Evolutionary conservation across 352 stramenopile species (phyloP), one percentile per base, ranked within the genome.

Genomic region (Phytopythium sindhum): DNA sequence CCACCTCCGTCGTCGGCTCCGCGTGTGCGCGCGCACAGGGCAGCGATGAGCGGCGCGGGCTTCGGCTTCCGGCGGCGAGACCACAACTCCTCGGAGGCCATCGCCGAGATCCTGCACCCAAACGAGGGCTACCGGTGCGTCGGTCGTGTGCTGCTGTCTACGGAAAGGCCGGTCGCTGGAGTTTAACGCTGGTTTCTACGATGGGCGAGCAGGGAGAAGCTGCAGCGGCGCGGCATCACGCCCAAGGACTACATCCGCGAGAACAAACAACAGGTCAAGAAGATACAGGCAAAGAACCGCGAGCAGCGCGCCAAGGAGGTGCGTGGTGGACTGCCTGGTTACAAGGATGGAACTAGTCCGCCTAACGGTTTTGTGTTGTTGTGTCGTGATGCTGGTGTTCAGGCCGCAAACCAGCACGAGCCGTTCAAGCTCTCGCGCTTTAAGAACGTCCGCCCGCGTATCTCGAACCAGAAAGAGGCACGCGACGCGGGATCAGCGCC

Each of bases 381-480:
- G n/a, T n/a, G n/a, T n/a, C n/a, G n/a, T n/a, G n/a, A n/a, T 48
- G 14, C 39, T 5, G 14, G 14, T 26, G 2, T 21, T 1, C 12
- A 54, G 79, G 77, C 80, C 12, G 65, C 61, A 28, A 44, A 68
- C 10, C 55, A 69, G 21, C 75, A 66, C 4, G 69, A 89, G 53
- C 67, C 70, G 11, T 91, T 91, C 72, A 91, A 90, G 64, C 65
- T 91, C 8, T 77, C 73, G 37, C 81, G 67, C 57, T 91, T 91
- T 58, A 90, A 90, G 66, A 62, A 55, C 9, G 75, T 87, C 5
- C 75, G 74, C 23, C 67, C 83, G 33, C 75, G 79, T 28, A 75
- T 89, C 1, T 85, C 72, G 31, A 67, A 73, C 55, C 66, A 78
- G 24, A 70, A 81, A 51, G 53, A 61, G 23, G 24, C 54, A 37